A percentile compares a stretch with the other conserved stretches of the same genome.
These are phyloP conservation scores for Lactarius quietus DNA, from an alignment of 768 basidiomycete species.

Conservation along the genomic window DNA sequence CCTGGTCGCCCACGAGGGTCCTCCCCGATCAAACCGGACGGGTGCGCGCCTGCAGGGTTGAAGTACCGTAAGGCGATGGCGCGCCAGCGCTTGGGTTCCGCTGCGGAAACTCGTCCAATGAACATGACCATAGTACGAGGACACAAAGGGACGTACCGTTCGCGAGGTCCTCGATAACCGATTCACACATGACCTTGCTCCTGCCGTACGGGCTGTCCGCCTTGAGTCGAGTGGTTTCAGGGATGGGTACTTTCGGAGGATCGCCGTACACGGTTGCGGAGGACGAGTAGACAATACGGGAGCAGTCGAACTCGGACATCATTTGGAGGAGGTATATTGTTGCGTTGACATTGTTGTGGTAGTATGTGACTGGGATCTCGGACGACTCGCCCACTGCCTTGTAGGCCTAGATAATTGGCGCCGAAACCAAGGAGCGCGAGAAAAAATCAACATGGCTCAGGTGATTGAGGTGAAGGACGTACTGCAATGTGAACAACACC, in stretches of 20 bases:
- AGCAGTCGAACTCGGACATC: constrained; percentile 82
- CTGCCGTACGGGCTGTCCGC: constrained; percentile 93
- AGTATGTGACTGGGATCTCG: constrained; percentile 90
- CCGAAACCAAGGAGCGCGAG: neutral
- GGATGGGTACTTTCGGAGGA: constrained; percentile 88
- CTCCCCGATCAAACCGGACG: constrained; percentile 92
- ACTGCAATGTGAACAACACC: constrained; percentile 96
- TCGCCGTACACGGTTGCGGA: constrained; percentile 98
- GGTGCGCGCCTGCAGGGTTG: constrained; percentile 99
- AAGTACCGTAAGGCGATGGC: constrained; percentile 93
- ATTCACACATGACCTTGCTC: constrained; percentile 95
- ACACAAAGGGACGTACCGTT: constrained; percentile 47
- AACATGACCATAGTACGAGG: neutral
- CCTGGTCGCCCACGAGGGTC: constrained; percentile 95
- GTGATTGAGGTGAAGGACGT: constrained; percentile 33
- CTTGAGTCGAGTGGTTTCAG: constrained; percentile 81
- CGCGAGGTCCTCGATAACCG: constrained; percentile 84
- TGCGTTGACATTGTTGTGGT: constrained; percentile 89
- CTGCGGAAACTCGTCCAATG: constrained; percentile 36
- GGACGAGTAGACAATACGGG: constrained; percentile 92
- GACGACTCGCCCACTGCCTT: constrained; percentile 98
- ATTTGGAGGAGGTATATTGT: constrained; percentile 81
- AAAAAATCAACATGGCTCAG: neutral
- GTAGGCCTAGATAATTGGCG: constrained; percentile 58
- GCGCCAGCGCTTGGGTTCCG: constrained; percentile 67